Percentiles rank a stretch among this genome's conserved stretches.
These are phyloP conservation scores for Cajanus cajan DNA, from an alignment of 306 rosid species.

Conservation along the genomic window DNA sequence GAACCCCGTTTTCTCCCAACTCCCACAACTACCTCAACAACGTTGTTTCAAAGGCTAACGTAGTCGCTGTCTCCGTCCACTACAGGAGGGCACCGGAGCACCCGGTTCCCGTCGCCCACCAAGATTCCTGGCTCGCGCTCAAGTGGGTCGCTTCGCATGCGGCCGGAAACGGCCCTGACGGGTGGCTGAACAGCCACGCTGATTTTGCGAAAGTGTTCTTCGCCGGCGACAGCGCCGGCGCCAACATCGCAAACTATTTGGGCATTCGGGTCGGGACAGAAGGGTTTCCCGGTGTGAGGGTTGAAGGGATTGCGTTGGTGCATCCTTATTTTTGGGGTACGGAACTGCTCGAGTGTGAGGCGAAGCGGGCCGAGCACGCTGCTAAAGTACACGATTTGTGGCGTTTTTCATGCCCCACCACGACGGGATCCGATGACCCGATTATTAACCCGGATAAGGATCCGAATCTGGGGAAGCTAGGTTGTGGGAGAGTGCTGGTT, in stretches of 20 bases:
- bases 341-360: constrained; percentile 47
- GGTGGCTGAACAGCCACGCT: constrained; percentile 51
- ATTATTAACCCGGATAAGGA: constrained; percentile 59
- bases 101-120: constrained; percentile 53
- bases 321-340: constrained; percentile 73
- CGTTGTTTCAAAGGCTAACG: constrained; percentile 41
- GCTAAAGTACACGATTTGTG: constrained; percentile 34
- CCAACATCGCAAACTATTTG: constrained; percentile 51
- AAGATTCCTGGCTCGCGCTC: constrained; percentile 64
- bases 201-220: constrained; percentile 54
- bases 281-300: constrained; percentile 36
- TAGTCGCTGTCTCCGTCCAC: constrained; percentile 59
- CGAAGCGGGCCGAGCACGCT: neutral
- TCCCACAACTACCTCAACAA: constrained; percentile 50
- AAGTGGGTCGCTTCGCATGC: constrained; percentile 64
- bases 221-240: constrained; percentile 81
- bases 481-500: constrained; percentile 50
- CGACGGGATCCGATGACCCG: constrained; percentile 59
- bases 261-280: constrained; percentile 53
- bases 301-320: constrained; percentile 47
- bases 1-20: constrained; percentile 52
- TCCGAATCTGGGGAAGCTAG: constrained; percentile 48
- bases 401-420: constrained; percentile 46
- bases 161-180: constrained; percentile 49
- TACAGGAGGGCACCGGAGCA: constrained; percentile 72